phyloP scores from a whole-genome alignment of 306 rosid species.

The Senna siamea region DNA sequence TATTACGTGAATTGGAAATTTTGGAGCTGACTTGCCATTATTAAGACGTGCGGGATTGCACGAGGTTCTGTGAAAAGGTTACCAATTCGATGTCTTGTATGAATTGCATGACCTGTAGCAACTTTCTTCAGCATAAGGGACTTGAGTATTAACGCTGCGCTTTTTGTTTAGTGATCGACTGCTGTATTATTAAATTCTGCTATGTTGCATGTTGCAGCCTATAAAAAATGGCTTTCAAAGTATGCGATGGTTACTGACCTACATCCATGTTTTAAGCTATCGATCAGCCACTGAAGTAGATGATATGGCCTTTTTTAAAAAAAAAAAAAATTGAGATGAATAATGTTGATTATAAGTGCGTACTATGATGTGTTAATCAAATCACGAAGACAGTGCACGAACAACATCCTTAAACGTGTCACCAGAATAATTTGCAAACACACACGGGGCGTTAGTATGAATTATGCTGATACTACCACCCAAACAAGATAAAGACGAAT shows the following conservation, averaged over 20 bases:
- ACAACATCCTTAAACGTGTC: neutral
- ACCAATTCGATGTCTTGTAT: neutral
- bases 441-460: neutral
- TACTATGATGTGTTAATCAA: neutral
- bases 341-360: neutral
- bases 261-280: constrained; percentile 6
- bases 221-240: neutral
- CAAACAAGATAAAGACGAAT: neutral
- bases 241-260: neutral
- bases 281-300: neutral
- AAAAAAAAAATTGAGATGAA: too few species aligned
- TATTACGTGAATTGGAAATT: neutral
- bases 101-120: neutral
- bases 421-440: constrained; percentile 9
- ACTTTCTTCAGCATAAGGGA: neutral
- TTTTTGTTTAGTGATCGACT: neutral
- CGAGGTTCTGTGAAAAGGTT: neutral
- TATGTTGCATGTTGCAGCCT: neutral
- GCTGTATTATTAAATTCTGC: neutral
- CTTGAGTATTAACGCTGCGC: neutral
- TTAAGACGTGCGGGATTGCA: neutral
- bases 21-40: neutral
- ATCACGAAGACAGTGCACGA: constrained; percentile 3
- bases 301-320: neutral
- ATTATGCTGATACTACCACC: neutral